Conservation (phyloP, 306 rosid genomes). For the Coriaria nepalensis region DNA sequence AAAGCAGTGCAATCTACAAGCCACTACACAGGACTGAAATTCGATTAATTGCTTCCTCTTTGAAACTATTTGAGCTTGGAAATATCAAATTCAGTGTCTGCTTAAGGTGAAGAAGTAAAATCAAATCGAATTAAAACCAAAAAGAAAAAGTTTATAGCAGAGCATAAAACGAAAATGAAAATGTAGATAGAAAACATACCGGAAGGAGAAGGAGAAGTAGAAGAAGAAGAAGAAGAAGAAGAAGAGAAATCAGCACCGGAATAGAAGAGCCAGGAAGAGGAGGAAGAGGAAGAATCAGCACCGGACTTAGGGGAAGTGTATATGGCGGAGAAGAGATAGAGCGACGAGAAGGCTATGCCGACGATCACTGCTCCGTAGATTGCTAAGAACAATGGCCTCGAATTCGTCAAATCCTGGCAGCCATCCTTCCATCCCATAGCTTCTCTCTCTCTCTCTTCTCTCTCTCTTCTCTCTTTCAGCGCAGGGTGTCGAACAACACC, state of each 20-base stretch:
- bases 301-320: constrained; percentile 26
- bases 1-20: no score
- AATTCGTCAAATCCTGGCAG: constrained; percentile 35
- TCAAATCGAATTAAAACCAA: not conserved
- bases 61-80: not conserved
- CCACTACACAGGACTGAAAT: no score
- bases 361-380: constrained; percentile 38
- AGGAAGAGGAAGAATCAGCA: constrained; percentile 14
- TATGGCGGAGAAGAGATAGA: constrained; percentile 53
- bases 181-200: constrained; percentile 17
- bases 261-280: constrained; percentile 26
- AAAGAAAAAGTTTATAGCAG: not conserved
- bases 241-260: not conserved
- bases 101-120: not conserved
- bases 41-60: no score
- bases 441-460: no score
- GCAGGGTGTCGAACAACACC: no score
- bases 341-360: constrained; percentile 48
- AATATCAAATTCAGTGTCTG: not conserved
- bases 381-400: constrained; percentile 57
- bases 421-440: constrained; percentile 36
- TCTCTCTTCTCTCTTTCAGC: no score
- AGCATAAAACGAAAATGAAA: not conserved
- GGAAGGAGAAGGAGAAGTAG: constrained; percentile 4
- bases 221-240: no score